These are phyloP conservation scores for Magnusiomyces paraingens DNA, from an alignment of 1,139 yeast genomes.

Conservation along the genomic window DNA sequence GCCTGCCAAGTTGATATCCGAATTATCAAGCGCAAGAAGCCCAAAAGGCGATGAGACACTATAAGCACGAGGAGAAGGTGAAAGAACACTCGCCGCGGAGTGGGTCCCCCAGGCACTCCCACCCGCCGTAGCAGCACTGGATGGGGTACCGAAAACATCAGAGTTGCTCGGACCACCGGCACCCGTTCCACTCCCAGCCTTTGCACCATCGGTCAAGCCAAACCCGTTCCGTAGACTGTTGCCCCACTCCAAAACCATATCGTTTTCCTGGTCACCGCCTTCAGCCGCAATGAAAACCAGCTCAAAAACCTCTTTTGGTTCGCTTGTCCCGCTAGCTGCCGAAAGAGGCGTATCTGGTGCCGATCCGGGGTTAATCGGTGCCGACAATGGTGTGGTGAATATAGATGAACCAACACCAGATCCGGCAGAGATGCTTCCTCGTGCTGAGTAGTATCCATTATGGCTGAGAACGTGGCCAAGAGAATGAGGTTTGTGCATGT, in stretches of 20 bases:
- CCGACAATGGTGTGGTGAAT: background rate
- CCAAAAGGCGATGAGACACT: too few relatives aligned
- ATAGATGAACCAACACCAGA: background rate
- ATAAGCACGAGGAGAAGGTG: too few relatives aligned
- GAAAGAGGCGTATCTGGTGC: background rate
- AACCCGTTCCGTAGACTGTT: conserved; percentile 37
- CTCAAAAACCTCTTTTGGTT: conserved; percentile 5
- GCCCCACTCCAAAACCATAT: conserved; percentile 59
- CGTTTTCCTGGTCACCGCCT: conserved; percentile 54
- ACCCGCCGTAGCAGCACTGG: background rate
- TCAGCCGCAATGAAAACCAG: conserved; percentile 49
- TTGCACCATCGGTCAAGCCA: conserved; percentile 43
- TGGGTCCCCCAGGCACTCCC: background rate
- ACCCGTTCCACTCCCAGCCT: conserved; percentile 53
- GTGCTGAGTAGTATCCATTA: background rate
- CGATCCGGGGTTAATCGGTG: background rate
- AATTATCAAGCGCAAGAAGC: background rate
- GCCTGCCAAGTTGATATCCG: background rate
- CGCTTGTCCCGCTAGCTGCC: background rate
- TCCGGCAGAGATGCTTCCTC: background rate
- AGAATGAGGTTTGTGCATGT: too few relatives aligned
- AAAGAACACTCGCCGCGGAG: too few relatives aligned
- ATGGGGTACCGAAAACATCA: conserved; percentile 44
- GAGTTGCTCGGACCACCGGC: conserved; percentile 65
- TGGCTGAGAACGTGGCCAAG: too few relatives aligned